Evolutionary conservation across 192 early-diverging fungal species (phyloP), one percentile per base, ranked within the genome.

Genomic region (Coemansia sp.): DNA sequence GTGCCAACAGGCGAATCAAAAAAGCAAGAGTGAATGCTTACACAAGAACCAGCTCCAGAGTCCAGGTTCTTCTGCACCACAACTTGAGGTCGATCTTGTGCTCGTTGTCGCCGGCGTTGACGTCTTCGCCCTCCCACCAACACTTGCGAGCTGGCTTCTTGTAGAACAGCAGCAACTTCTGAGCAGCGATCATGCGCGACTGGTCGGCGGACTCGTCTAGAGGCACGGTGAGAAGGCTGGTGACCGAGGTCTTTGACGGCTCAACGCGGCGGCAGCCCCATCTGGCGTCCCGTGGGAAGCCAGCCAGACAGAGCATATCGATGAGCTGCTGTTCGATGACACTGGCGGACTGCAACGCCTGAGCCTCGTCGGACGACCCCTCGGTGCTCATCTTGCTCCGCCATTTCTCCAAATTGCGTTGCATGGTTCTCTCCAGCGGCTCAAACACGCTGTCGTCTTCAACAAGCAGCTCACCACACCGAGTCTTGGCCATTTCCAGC

Each of bases 61-160:
- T 90, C 90, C 90, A 93, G 59, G 87, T 91, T 55, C 91, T 80
- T 66, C 91, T 85, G 71, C 86, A 88, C 91, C 91, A 93, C 48
- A 93, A 64, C 62, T 87, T 79, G 34, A 91, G 83, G 31, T 85
- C 68, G n/a, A 84, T 82, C 55, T 77, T 69, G 64, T 75, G 81
- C 48, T 85, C 66, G 49, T 74, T 77, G 57, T 86, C 77, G 54
- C 84, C 79, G 12, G 89, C 71, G 52, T 85, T 78, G 56, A 93
- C 83, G 63, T 88, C 86, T 45, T 85, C 83, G 18, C 89, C 87
- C 77, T 93, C 90, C 90, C 91, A 93, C 90, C 90, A 93, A 71
- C 89, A 92, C 75, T 92, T 92, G 68, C 89, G 87, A 66, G 91
- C 91, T 16, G 91, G 90, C 68, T 91, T 93, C 80, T 89, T 89